Base-by-base conservation (phyloP, 768 basidiomycete genomes). In the Ramaria rubella region DNA sequence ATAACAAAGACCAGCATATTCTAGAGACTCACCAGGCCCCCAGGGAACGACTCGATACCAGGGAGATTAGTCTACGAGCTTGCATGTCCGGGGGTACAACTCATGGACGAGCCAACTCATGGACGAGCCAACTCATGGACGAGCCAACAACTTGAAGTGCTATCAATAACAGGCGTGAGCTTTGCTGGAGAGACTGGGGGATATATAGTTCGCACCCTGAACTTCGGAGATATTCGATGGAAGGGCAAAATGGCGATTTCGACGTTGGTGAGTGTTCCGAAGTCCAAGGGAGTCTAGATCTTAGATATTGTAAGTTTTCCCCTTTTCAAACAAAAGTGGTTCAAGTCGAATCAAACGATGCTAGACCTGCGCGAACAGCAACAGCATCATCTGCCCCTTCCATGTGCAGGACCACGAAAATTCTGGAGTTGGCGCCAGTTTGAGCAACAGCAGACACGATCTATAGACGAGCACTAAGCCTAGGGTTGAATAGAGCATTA, bases 291-390 rank as follows among this genome's bases (percentile, higher is more conserved):
- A 2, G 80, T 81, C 63, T 77, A 81, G 5, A 83, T 77, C 61
- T 84, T 85, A 62, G 85, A 86, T 1, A 75, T 80, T 19, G 75
- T n/a, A n/a, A n/a, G n/a, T n/a, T n/a, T n/a, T n/a, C 67, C 34
- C 81, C 80, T 51, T 78, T 72, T 63, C 76, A 49, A 66, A 85
- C 85, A 4, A 84, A 58, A 61, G 84, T 83, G 4, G 78, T 80
- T 23, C 81, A 54, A 34, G 63, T 48, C 4, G 7, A 59, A 38
- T 5, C 62, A 17, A 49, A 64, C 58, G 11, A 34, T 31, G 61
- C 62, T 57, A 36, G 57, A 4, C 75, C 76, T 19, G 75, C 70
- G 5, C 70, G 61, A 7, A 84, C 65, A 0, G 73, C 72, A 14
- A 79, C 79, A 2, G 77, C 77, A 60, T 83, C 83, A 45, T 85